These are phyloP conservation scores for Termitomyces heimii DNA, from an alignment of 768 basidiomycete species.

Conservation along the genomic window DNA sequence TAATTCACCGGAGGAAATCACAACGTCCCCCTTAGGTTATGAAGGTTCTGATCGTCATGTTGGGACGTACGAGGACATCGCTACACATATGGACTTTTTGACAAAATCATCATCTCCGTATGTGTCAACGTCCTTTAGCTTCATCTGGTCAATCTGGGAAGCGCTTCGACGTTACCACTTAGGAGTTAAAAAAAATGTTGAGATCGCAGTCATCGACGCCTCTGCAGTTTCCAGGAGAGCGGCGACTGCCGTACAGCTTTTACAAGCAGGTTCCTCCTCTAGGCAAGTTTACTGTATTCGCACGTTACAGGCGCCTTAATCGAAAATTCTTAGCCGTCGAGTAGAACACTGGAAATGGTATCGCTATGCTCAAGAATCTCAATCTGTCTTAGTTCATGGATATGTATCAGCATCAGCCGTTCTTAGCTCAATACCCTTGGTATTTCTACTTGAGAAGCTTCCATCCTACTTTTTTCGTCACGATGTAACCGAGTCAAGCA, in stretches of 20 bases:
- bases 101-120: constrained; percentile 65
- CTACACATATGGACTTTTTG: constrained; percentile 72
- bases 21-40: neutral
- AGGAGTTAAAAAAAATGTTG: constrained; percentile 67
- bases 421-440: constrained; percentile 63
- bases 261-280: constrained; percentile 41
- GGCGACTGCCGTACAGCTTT: constrained; percentile 59
- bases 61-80: constrained; percentile 55
- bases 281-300: constrained; percentile 42
- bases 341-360: constrained; percentile 71
- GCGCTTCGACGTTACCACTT: constrained; percentile 68
- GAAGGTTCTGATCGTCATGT: constrained; percentile 2
- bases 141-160: constrained; percentile 81
- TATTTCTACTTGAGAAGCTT: constrained; percentile 56
- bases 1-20: constrained; percentile 26
- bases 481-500: constrained; percentile 17
- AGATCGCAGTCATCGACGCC: constrained; percentile 78
- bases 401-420: constrained; percentile 62
- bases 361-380: constrained; percentile 68
- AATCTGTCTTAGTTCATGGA: constrained; percentile 68
- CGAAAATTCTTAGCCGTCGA: constrained; percentile 10
- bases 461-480: constrained; percentile 61
- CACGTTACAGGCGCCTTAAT: neutral
- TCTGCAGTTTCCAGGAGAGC: constrained; percentile 48
- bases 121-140: constrained; percentile 75